Conservation (phyloP, 495 filamentous ascomycete genomes). For the Trichoderma asperelloides region DNA sequence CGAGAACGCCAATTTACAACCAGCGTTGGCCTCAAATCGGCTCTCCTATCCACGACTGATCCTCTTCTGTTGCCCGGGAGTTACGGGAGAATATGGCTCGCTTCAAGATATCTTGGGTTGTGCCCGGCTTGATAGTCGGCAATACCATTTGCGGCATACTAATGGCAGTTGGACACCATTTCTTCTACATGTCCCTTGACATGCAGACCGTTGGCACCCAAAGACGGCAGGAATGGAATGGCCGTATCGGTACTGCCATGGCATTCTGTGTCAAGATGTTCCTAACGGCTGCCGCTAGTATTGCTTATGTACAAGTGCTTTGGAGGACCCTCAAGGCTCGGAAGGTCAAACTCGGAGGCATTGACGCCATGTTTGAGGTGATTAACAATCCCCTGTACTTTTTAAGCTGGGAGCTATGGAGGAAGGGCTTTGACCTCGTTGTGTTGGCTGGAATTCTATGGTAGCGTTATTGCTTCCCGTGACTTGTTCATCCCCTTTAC, state of each 20-base stretch:
- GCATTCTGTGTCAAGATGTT: not conserved
- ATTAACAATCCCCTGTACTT: not conserved
- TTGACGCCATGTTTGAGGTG: not conserved
- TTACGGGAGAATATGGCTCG: not conserved
- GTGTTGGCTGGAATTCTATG: not conserved
- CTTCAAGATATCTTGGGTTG: not conserved
- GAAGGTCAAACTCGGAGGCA: not conserved
- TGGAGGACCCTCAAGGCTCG: not conserved
- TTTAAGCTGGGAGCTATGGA: not conserved
- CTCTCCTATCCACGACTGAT: too few relatives aligned
- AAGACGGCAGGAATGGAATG: not conserved
- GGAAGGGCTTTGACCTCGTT: not conserved
- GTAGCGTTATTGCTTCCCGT: not conserved
- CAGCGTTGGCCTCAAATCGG: too few relatives aligned
- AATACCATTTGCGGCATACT: not conserved
- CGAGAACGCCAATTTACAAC: too few relatives aligned
- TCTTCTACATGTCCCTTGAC: not conserved
- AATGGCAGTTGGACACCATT: not conserved
- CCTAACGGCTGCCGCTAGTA: not conserved
- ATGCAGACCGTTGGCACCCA: not conserved
- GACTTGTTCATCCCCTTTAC: too few relatives aligned
- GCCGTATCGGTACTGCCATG: not conserved
- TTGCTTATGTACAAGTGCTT: not conserved
- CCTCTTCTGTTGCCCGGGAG: too few relatives aligned
- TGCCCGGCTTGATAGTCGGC: not conserved